These are phyloP conservation scores for Cymodocea nodosa DNA, from an alignment of 116 monocot genomes.

Conservation along the genomic window DNA sequence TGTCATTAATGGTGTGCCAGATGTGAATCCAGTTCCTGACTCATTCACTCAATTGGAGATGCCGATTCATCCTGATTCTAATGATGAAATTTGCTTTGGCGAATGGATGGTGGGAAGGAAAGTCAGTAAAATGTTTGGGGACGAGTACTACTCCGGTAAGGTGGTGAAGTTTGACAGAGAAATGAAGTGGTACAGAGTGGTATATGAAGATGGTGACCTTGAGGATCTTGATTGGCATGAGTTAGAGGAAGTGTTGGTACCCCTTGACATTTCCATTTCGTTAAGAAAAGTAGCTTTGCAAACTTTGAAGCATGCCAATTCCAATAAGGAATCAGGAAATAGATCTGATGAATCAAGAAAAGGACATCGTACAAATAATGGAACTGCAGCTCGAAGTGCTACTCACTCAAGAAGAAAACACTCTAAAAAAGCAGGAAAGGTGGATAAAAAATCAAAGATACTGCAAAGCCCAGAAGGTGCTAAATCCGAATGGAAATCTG, in stretches of 20 bases:
- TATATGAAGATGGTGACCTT: constrained; percentile 72
- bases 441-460: neutral
- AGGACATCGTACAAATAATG: neutral
- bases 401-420: no score
- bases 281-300: constrained; percentile 33
- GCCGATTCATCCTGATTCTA: constrained; percentile 5
- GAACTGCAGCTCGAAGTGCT: no score
- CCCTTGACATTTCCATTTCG: constrained; percentile 68
- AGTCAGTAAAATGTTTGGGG: constrained; percentile 49
- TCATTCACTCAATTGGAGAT: neutral
- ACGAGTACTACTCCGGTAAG: constrained; percentile 39
- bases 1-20: constrained; percentile 49
- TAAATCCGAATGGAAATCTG: neutral
- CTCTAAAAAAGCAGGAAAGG: neutral
- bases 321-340: neutral
- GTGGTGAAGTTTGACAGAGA: constrained; percentile 51
- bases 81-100: constrained; percentile 36
- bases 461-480: neutral
- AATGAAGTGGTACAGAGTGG: constrained; percentile 49
- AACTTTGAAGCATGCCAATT: constrained; percentile 6
- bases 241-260: constrained; percentile 44
- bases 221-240: constrained; percentile 74
- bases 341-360: neutral
- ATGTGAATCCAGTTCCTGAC: constrained; percentile 4
- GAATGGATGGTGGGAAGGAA: constrained; percentile 63